Conservation (phyloP, 441 rosid species). For the Macaranga tanarius region DNA sequence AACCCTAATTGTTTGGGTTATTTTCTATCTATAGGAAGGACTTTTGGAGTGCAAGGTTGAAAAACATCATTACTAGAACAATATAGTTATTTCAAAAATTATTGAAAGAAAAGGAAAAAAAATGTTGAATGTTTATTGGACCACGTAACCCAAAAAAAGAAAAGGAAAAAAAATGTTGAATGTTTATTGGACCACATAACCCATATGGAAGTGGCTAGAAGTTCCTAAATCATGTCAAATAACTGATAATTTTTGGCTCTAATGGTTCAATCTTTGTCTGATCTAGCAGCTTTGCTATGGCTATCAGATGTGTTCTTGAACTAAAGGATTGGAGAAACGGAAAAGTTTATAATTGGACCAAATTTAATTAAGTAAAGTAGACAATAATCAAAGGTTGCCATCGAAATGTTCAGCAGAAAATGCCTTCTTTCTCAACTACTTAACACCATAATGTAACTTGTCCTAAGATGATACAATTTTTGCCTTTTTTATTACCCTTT, state of each 20-base stretch:
- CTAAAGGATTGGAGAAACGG: not conserved
- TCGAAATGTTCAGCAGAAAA: conserved; percentile 30
- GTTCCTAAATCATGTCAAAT: conserved; percentile 12
- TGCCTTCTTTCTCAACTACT: conserved; percentile 2
- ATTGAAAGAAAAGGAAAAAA: not conserved
- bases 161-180: too few species aligned
- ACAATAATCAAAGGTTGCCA: conserved; percentile 10
- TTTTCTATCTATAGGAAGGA: not conserved
- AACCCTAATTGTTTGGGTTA: too few species aligned
- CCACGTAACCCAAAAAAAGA: not conserved
- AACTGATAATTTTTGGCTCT: not conserved
- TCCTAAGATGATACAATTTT: not conserved
- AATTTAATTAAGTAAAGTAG: conserved; percentile 16
- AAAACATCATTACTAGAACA: not conserved
- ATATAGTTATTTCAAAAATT: not conserved
- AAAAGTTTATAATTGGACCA: not conserved
- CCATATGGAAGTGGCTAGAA: not conserved
- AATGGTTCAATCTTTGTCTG: not conserved
- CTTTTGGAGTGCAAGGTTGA: conserved; percentile 6
- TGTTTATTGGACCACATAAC: conserved; percentile 5
- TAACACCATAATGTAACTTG: not conserved
- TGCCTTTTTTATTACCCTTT: not conserved
- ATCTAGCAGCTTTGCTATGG: not conserved
- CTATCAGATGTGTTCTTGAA: not conserved
- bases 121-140: not conserved